Evolutionary conservation across 345 rosid genomes (phyloP), one percentile per base, ranked within the genome.

Genomic region (Microcos paniculata): DNA sequence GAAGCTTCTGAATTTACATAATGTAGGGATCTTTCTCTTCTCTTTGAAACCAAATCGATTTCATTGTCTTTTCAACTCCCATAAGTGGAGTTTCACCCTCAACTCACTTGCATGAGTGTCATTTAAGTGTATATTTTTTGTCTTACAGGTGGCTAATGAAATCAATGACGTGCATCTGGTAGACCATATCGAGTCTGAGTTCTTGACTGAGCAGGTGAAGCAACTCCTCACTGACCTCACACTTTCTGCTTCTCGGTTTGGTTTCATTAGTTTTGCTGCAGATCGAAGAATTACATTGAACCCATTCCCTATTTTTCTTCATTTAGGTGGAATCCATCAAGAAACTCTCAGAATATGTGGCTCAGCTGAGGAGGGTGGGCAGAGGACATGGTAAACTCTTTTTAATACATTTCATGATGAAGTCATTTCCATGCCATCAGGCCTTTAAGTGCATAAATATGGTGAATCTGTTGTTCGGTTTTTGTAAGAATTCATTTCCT

Each of bases 181-280:
- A 35, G 86, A 90, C 16, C 88, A 85, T 62, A 19, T 88, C 0
- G 92, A 87, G 56, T 80, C 82, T 6, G 87, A 77, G 48, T 88
- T 70, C 73, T 73, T 90, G 33, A 16, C 9, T 0, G 92, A 88
- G 49, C 94, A 90, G 90, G 92, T 88, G 66, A 80, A 77, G 35
- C 43, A 14, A 15, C n/a, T 52, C 45, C n/a, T 58, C 51, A 4
- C n/a, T n/a, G n/a, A n/a, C n/a, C n/a, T n/a, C n/a, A n/a, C 30
- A 51, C 49, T 21, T 28, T n/a, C 7, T 49, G 28, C 46, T 53
- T 42, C 31, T 66, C 53, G 40, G 51, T n/a, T 18, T 15, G 46
- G 4, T 33, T 51, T 28, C 24, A 11, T 46, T 26, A 26, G 33
- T 10, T 38, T 63, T 38, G 4, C 46, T 15, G 12, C 4, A n/a